phyloP scores from a whole-genome alignment of 345 rosid genomes.

The Salix arbutifolia region DNA sequence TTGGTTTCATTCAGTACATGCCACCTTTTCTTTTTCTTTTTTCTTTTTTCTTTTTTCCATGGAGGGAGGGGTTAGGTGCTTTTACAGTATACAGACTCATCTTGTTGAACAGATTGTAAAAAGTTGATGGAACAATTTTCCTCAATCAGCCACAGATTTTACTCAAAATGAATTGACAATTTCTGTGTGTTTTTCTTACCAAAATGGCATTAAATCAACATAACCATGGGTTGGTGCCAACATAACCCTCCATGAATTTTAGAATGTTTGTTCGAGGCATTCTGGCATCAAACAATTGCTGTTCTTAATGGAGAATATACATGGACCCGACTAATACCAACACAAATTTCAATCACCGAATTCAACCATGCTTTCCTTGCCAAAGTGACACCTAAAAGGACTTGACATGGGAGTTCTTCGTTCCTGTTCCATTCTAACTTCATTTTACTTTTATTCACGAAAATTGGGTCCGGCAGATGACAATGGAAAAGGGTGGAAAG shows the following conservation, averaged over 20 bases:
- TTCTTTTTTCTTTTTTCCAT: neutral
- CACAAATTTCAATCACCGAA: neutral
- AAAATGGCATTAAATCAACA: neutral
- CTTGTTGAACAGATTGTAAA: neutral
- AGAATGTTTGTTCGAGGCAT: neutral
- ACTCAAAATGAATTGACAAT: neutral
- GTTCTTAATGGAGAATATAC: neutral
- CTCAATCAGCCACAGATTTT: neutral
- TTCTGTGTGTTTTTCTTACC: neutral
- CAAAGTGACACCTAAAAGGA: neutral
- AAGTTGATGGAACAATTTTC: too few relatives aligned
- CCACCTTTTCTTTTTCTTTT: neutral
- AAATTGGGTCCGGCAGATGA: neutral
- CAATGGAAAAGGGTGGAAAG: neutral
- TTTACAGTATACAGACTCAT: neutral
- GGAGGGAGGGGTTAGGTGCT: neutral
- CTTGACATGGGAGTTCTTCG: neutral
- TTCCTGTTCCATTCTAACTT: neutral
- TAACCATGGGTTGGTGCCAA: neutral
- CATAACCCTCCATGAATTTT: neutral
- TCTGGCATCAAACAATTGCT: slow-evolving; percentile 10
- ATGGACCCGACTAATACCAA: neutral
- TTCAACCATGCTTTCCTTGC: slow-evolving; percentile 3
- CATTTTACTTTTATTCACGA: neutral
- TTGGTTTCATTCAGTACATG: neutral